Base-by-base conservation (phyloP, 176 grass and related monocot genomes). In the Aegilops bicornis region DNA sequence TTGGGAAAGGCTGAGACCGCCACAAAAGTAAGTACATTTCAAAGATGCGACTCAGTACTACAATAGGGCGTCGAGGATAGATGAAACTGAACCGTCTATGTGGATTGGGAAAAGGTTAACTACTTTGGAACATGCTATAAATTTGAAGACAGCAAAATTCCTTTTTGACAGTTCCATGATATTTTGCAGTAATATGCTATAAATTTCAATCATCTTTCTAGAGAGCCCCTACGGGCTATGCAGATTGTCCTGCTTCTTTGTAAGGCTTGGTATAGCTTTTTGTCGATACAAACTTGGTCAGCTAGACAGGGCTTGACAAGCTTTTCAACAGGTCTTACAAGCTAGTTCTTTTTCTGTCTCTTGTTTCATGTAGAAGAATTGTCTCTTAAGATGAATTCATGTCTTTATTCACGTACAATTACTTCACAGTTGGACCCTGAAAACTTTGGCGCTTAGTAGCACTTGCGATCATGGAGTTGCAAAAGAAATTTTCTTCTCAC, bases 11-110 rank as follows among this genome's bases (percentile, higher is more conserved):
- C 89, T 73, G 15, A 92, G 87, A 77, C 77, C 71, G 72, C 86
- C 73, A 87, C 89, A 93, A 74, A 98, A 93, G 83, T 93, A 98
- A 81, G 59, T 19, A 16, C 87, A 98, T 87, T 98, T 98, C 81
- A 90, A 92, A 89, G 76, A 88, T 3, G 95, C 95, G 17, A 95
- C 91, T 75, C 91, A 94, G n/a, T 95, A 87, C 73, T 98, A 98
- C 73, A 98, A 98, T 70, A 98, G 90, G 80, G 95, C 93, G 29
- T 98, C 93, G 63, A 91, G 93, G 80, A 98, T 98, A 87, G 93
- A 98, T 90, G 82, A 87, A 43, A 90, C 90, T 62, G 95, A 98
- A 78, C 89, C 93, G 35, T 91, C 89, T 90, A 98, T 93, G 15
- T 98, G 95, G 95, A 93, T 98, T 29, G 95, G 95, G 82, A 95